These are phyloP conservation scores for Chalara sp. DNA, from an alignment of 2,329 filamentous ascomycete species.

Conservation along the genomic window DNA sequence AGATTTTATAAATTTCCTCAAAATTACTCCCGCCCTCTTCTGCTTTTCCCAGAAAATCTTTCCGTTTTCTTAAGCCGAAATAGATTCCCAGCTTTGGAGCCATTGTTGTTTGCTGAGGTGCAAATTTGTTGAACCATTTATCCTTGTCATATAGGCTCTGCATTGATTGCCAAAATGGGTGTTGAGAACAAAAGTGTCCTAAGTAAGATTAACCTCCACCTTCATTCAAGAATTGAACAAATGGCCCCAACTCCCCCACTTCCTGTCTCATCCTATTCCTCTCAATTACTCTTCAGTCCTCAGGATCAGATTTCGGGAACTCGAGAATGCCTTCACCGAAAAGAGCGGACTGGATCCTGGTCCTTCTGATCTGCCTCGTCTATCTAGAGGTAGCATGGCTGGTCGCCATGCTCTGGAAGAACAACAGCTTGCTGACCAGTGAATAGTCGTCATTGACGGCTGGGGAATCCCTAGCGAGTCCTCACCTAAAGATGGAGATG, in stretches of 20 bases:
- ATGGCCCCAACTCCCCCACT: no score
- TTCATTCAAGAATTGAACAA: slow-evolving; percentile 14
- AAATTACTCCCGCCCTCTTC: no score
- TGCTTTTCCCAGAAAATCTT: no score
- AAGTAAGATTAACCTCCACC: slow-evolving; percentile 39
- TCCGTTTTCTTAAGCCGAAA: no score
- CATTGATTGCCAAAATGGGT: slow-evolving; percentile 41
- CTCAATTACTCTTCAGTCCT: not conserved
- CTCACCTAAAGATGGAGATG: slow-evolving; percentile 85
- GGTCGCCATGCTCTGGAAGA: slow-evolving; percentile 43
- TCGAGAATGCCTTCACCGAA: slow-evolving; percentile 6
- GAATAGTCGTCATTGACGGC: slow-evolving; percentile 92
- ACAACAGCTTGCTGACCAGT: no score
- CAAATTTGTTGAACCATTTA: no score
- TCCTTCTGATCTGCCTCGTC: slow-evolving; percentile 44
- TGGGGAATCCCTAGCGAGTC: slow-evolving; percentile 83
- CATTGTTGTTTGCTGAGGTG: no score
- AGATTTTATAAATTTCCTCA: no score
- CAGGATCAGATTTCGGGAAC: not conserved
- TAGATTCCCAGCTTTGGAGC: no score
- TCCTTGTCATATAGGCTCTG: no score
- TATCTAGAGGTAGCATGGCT: slow-evolving; percentile 54
- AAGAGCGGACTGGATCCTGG: slow-evolving; percentile 32
- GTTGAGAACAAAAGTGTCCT: slow-evolving; percentile 65
- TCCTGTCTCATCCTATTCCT: slow-evolving; percentile 8